These are phyloP conservation scores for Hypoxylon sp. DNA, from an alignment of 2,329 filamentous ascomycete species.

Conservation along the genomic window DNA sequence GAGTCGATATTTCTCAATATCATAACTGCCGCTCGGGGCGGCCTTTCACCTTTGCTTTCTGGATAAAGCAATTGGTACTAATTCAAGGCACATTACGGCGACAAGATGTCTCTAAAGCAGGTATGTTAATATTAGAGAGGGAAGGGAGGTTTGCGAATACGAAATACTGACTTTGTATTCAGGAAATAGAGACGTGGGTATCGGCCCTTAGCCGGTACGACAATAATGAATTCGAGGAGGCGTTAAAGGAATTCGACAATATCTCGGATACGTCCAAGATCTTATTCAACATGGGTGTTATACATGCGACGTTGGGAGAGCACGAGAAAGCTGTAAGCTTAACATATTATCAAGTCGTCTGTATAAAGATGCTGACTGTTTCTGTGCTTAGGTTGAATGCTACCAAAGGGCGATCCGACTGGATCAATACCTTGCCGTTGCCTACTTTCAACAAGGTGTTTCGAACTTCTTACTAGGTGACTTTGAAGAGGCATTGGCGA, in stretches of 20 bases:
- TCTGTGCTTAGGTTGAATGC: slow-evolving; percentile 80
- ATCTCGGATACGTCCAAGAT: slow-evolving; percentile 98
- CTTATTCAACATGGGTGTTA: slow-evolving; percentile 97
- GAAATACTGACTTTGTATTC: slow-evolving; percentile 31
- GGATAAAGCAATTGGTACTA: slow-evolving; percentile 48
- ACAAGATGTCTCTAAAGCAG: slow-evolving; percentile 56
- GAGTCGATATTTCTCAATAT: slow-evolving; percentile 25
- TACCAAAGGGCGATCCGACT: slow-evolving; percentile 92
- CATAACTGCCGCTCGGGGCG: slow-evolving; percentile 42
- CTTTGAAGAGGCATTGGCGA: slow-evolving; percentile 95
- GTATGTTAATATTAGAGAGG: slow-evolving; percentile 39
- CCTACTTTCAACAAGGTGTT: slow-evolving; percentile 98
- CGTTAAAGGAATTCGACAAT: slow-evolving; percentile 84
- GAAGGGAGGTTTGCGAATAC: neutral
- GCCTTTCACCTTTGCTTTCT: slow-evolving; percentile 49
- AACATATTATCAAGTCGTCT: neutral
- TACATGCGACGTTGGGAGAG: slow-evolving; percentile 95
- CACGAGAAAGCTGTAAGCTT: slow-evolving; percentile 91
- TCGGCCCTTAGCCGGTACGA: slow-evolving; percentile 92
- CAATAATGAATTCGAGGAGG: slow-evolving; percentile 96
- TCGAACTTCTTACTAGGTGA: slow-evolving; percentile 98
- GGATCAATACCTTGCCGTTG: slow-evolving; percentile 95
- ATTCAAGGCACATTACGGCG: slow-evolving; percentile 40
- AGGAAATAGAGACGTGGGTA: slow-evolving; percentile 99
- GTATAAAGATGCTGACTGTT: slow-evolving; percentile 42